A percentile compares a stretch with the other conserved stretches of the same genome.
These are phyloP conservation scores for Kitagawia praeruptora DNA, from an alignment of 129 eudicot species.

Conservation along the genomic window DNA sequence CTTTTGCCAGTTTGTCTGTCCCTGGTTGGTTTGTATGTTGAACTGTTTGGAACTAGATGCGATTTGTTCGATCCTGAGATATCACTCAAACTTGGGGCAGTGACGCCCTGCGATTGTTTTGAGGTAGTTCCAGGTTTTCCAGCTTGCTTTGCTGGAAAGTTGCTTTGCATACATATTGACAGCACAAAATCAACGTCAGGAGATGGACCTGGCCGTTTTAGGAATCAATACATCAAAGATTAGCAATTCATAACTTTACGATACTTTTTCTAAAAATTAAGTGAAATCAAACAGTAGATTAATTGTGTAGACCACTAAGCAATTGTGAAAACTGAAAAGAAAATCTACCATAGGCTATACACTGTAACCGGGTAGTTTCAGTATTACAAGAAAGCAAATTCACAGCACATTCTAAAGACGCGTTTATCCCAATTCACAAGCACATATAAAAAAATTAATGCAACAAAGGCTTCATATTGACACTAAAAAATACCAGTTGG, in stretches of 20 bases:
- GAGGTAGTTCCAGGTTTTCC: constrained; percentile 31
- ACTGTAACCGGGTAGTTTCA: neutral
- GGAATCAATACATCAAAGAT: constrained; percentile 13
- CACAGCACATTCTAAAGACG: neutral
- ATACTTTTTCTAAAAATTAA: neutral
- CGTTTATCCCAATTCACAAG: neutral
- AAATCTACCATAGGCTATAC: neutral
- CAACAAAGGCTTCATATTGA: neutral
- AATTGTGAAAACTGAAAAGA: neutral
- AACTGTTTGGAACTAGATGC: constrained; percentile 20
- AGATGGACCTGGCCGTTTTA: constrained; percentile 56
- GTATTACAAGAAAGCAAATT: neutral
- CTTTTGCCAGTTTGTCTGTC: constrained; percentile 70
- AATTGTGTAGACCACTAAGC: neutral
- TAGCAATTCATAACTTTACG: neutral
- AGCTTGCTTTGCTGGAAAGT: constrained; percentile 30
- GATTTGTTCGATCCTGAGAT: constrained; percentile 57
- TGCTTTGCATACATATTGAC: constrained; percentile 83
- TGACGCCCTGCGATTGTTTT: constrained; percentile 29
- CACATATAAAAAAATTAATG: neutral
- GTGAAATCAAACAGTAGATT: neutral
- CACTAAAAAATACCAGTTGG: neutral
- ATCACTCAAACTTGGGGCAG: constrained; percentile 59
- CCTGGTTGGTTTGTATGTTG: constrained; percentile 43
- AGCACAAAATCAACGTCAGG: constrained; percentile 89